Base-by-base conservation (phyloP, 164 flowering plant genomes). In the Hamamelis virginiana region DNA sequence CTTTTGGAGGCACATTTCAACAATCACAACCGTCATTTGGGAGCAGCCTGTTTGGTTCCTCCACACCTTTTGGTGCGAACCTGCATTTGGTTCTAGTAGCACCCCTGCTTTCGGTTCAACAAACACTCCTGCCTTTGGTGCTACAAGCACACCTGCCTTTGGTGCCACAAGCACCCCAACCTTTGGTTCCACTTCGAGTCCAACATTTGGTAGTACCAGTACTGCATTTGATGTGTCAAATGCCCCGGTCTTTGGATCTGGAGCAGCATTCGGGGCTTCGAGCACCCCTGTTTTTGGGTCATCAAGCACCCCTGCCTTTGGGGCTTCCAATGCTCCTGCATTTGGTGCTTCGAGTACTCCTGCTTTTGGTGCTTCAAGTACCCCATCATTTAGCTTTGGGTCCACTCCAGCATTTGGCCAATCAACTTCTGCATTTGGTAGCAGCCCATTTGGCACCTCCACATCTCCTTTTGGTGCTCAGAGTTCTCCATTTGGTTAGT, bases 11-110 rank as follows among this genome's bases (percentile, higher is more conserved):
- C 77, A 70, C 97, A 56, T 79, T 74, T 81, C 97, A 86, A 67
- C 92, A 83, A 78, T 82, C 96, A n/a, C 97, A 92, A 71, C 87
- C 97, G 9, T 84, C 97, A 56, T 91, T 89, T 85, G 95, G 97
- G n/a, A 86, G 84, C 79, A 83, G 74, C 62, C 22, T 81, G 28
- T 91, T 91, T 80, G 94, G 94, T 69, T 78, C 90, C 18, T 67
- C 91, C 1, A 33, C 90, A 4, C 86, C 94, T 23, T 90, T 92
- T 84, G 93, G 94, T 65, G 81, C 87, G 19, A 80, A 71, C 77
- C 94, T 64, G 84, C 90, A 45, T 91, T 91, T 76, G 91, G 89
- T 70, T 74, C 84, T 11, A 57, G 81, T 26, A 83, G 85, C 73
- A 67, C 80, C 19, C 88, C 95, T 0, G 81, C 85, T 1, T 89